Base-by-base conservation (phyloP, 2,329 filamentous ascomycete species). In the Verticillium dahliae region DNA sequence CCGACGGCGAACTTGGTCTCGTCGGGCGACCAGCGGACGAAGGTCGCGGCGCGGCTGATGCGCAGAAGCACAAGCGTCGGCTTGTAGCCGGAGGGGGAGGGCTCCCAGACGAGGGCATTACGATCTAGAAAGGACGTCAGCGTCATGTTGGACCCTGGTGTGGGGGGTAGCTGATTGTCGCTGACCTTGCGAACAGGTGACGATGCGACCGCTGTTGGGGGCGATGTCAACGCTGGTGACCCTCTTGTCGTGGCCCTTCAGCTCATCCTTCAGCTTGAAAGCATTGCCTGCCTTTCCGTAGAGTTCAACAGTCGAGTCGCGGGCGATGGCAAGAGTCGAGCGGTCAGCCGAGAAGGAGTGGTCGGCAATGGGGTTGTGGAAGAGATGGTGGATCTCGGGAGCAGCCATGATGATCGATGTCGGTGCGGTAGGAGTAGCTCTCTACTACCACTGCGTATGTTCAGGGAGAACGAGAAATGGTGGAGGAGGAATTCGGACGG, bases 1-100 rank as follows among this genome's bases (percentile, higher is more conserved):
- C 95, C 95, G 33, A 98, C 95, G 60, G 95, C 95, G 75, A 99
- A 99, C 78, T 99, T 99, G 74, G 88, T 90, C 82, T 99, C 95
- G 27, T 90, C 94, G 2, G 95, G 95, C 27, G 92, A 96, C 95
- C 95, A 99, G 70, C 95, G 91, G 58, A 97, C 95, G 72, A 94
- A 97, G 0, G 95, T 99, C 4, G 95, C 95, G 18, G 95, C 95
- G 64, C 95, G 88, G 79, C 96, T 97, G 79, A 99, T 97, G 72
- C 95, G 91, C 58, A 99, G 90, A 63, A 99, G 89, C 18, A 99
- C 95, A 60, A 99, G 86, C 0, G 95, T 99, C 3, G 95, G 95
- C 78, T 97, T 98, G 86, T 96, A 99, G 61, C 93, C 94, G 50
- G 86, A 84, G 1, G 91, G 85, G n/a, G 92, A 93, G 22, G 91